phyloP scores from a whole-genome alignment of 148 eudicot genomes.

The Nyssa sinensis region DNA sequence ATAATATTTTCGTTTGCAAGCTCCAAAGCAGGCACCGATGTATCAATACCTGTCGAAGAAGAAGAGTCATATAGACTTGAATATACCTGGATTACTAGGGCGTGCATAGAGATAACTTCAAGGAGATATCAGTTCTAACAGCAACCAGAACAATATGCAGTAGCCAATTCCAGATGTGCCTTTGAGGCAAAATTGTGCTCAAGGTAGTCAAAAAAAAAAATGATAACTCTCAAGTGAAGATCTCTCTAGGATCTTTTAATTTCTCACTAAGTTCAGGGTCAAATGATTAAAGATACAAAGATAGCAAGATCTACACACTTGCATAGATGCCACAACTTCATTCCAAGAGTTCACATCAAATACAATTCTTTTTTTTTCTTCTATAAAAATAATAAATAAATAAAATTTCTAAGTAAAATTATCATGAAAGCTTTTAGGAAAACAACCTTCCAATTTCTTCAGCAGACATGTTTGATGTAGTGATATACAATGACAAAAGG shows the following conservation, averaged over 20 bases:
- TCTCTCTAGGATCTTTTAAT: background rate
- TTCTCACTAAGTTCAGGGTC: too few species aligned
- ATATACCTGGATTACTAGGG: background rate
- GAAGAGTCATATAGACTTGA: background rate
- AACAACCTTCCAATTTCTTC: background rate
- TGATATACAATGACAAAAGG: background rate
- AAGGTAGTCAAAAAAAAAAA: background rate
- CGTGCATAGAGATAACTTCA: background rate
- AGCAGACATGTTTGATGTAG: background rate
- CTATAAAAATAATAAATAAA: too few species aligned
- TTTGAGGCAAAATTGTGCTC: conserved; percentile 4
- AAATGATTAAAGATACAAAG: too few species aligned
- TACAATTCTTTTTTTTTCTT: background rate
- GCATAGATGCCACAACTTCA: background rate
- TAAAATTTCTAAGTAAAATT: too few species aligned
- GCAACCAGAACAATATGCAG: conserved; percentile 3
- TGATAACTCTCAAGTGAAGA: background rate
- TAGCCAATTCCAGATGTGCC: conserved; percentile 1
- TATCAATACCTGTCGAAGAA: conserved; percentile 63
- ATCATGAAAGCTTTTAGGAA: background rate
- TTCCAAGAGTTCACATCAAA: background rate
- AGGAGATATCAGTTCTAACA: conserved; percentile 1
- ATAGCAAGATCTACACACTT: background rate
- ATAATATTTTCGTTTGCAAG: conserved; percentile 69
- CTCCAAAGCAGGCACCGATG: conserved; percentile 79